A percentile compares a stretch with the other conserved stretches of the same genome.
Conservation (phyloP, 441 rosid species). For the Erodium moschatum region DNA sequence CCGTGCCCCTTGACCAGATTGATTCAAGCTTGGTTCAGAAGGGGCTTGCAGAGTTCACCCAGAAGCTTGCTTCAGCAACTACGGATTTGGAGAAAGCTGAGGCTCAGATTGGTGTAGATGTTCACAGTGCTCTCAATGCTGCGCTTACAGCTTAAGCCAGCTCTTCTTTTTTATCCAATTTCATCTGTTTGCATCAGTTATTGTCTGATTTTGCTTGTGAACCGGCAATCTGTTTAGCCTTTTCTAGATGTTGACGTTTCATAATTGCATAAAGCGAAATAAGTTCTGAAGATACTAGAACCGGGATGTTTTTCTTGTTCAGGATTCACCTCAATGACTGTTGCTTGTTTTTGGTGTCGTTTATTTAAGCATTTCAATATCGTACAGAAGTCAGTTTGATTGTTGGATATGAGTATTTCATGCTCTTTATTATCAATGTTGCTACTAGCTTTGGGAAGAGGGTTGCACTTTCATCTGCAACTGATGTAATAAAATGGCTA, state of each 20-base stretch:
- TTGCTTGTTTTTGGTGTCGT: not conserved
- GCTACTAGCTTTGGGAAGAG: too few relatives aligned
- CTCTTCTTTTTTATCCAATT: constrained; percentile 9
- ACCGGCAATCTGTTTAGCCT: constrained; percentile 19
- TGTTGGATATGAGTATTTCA: not conserved
- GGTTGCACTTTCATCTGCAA: too few relatives aligned
- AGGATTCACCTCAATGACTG: not conserved
- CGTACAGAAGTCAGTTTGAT: not conserved
- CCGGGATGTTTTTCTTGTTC: not conserved
- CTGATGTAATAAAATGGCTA: too few relatives aligned
- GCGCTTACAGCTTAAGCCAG: constrained; percentile 59
- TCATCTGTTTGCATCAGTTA: constrained; percentile 13
- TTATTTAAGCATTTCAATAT: not conserved
- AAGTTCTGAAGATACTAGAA: not conserved
- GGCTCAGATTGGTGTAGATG: constrained; percentile 82
- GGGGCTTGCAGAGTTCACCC: constrained; percentile 72
- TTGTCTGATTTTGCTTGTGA: constrained; percentile 14
- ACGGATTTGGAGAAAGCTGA: constrained; percentile 80
- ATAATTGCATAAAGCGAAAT: not conserved
- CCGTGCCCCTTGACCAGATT: constrained; percentile 59
- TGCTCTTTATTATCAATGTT: not conserved
- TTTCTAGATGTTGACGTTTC: constrained; percentile 14
- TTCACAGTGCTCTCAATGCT: constrained; percentile 65
- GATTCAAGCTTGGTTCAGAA: constrained; percentile 66
- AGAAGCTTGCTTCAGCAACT: constrained; percentile 65